These are phyloP conservation scores for Sporobolomyces pararoseus DNA, from an alignment of 768 basidiomycete species.

Conservation along the genomic window DNA sequence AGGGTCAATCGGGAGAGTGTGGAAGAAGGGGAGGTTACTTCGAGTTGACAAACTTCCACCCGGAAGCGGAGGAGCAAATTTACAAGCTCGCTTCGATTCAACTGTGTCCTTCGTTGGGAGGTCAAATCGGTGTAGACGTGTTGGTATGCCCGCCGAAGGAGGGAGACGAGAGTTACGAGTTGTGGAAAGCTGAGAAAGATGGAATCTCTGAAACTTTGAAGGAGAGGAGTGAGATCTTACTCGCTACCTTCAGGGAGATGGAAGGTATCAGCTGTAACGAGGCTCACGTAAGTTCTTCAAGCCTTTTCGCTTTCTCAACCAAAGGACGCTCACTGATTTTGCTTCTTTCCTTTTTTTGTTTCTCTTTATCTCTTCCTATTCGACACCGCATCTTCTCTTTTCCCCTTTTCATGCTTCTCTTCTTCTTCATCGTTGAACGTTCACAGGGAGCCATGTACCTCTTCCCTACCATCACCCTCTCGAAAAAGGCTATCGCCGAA, in stretches of 20 bases:
- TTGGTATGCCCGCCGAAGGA: constrained; percentile 83
- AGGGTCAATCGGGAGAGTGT: constrained; percentile 93
- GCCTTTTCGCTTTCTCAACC: background rate
- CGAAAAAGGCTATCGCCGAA: constrained; percentile 66
- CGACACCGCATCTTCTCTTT: too few relatives aligned
- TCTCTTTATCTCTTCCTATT: too few relatives aligned
- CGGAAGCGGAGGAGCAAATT: constrained; percentile 74
- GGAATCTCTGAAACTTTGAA: constrained; percentile 71
- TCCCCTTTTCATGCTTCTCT: too few relatives aligned
- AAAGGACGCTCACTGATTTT: too few relatives aligned
- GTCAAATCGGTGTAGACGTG: constrained; percentile 90
- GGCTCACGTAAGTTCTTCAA: constrained; percentile 51
- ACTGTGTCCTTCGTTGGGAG: constrained; percentile 82
- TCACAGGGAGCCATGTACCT: constrained; percentile 88
- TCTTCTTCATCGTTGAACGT: too few relatives aligned
- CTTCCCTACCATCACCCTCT: constrained; percentile 75
- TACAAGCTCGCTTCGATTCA: constrained; percentile 94
- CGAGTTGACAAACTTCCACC: constrained; percentile 75
- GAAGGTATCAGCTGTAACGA: constrained; percentile 86
- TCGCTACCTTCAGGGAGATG: constrained; percentile 70
- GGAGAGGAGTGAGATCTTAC: constrained; percentile 67
- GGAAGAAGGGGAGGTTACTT: constrained; percentile 97
- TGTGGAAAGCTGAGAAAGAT: constrained; percentile 80
- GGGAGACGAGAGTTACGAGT: constrained; percentile 68
- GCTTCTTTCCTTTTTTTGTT: background rate